A percentile compares a stretch with the other conserved stretches of the same genome.
phyloP scores from a whole-genome alignment of 768 basidiomycete genomes.

The Podaxis sp. region DNA sequence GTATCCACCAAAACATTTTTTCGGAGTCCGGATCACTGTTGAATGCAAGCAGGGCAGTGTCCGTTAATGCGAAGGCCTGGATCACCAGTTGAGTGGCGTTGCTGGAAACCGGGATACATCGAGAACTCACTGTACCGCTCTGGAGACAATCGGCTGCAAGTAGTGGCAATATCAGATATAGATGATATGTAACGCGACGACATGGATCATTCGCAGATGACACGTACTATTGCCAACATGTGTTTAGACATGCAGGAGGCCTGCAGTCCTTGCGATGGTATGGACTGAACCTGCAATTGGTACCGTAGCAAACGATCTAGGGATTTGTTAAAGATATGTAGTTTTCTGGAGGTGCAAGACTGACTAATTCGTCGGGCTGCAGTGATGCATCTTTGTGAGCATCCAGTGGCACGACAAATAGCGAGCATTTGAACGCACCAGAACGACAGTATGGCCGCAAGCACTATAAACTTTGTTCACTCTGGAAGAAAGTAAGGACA shows the following conservation, averaged over 20 bases:
- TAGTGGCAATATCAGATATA: background rate
- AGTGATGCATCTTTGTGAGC: background rate
- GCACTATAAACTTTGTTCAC: background rate
- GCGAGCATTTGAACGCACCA: background rate
- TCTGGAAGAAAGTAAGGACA: background rate
- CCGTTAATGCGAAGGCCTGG: background rate
- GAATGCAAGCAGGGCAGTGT: slow-evolving; percentile 1
- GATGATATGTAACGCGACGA: background rate
- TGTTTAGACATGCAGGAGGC: slow-evolving; percentile 4
- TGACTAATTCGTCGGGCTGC: background rate
- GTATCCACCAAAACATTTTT: no score
- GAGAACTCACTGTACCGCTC: slow-evolving; percentile 8
- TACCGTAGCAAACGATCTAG: slow-evolving; percentile 7
- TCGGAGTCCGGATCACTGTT: background rate
- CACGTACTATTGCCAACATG: slow-evolving; percentile 12
- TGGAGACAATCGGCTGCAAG: background rate
- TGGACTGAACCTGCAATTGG: slow-evolving; percentile 11
- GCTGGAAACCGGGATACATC: background rate
- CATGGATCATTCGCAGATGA: no score
- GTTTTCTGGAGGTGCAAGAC: background rate
- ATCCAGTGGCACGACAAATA: background rate
- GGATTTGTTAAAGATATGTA: background rate
- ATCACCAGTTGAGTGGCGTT: background rate
- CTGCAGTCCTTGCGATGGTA: slow-evolving; percentile 3
- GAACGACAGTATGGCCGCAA: background rate